Conservation (phyloP, 2,329 filamentous ascomycete species). For the Aspergillus oerlinghausenensis region DNA sequence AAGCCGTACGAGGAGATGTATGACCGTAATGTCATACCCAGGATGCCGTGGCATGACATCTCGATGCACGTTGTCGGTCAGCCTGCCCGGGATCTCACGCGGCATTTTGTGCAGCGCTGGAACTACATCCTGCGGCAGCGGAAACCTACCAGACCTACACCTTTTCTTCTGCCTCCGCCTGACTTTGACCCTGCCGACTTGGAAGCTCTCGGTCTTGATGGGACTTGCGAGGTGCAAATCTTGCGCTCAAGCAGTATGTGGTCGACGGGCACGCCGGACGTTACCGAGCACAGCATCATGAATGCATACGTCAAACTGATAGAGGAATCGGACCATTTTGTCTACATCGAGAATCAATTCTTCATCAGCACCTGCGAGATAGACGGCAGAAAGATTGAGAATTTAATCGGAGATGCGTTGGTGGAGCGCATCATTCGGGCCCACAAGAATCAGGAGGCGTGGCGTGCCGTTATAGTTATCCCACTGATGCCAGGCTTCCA, state of each 20-base stretch:
- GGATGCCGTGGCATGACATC: slow-evolving; percentile 99
- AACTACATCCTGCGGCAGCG: slow-evolving; percentile 92
- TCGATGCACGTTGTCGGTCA: slow-evolving; percentile 97
- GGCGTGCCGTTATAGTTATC: slow-evolving; percentile 85
- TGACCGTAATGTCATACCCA: slow-evolving; percentile 76
- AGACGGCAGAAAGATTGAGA: slow-evolving; percentile 80
- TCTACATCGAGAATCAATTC: slow-evolving; percentile 99
- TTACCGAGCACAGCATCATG: slow-evolving; percentile 91
- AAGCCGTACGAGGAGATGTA: slow-evolving; percentile 99
- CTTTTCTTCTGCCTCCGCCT: slow-evolving; percentile 86
- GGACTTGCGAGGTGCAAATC: slow-evolving; percentile 95
- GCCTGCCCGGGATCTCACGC: slow-evolving; percentile 85
- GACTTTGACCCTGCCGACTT: slow-evolving; percentile 85
- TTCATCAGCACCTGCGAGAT: slow-evolving; percentile 92
- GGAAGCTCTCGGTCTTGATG: slow-evolving; percentile 79
- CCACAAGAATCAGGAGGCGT: slow-evolving; percentile 76
- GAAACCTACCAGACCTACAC: slow-evolving; percentile 87
- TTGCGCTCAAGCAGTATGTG: slow-evolving; percentile 83
- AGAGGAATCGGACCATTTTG: slow-evolving; percentile 89
- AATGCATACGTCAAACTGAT: slow-evolving; percentile 94
- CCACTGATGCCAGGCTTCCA: slow-evolving; percentile 98
- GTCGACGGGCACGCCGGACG: slow-evolving; percentile 80
- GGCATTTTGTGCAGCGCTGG: slow-evolving; percentile 97
- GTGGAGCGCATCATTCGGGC: slow-evolving; percentile 88
- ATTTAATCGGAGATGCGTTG: slow-evolving; percentile 88